Evolutionary conservation across 2,329 filamentous ascomycete genomes (phyloP).

Genomic region (Colletotrichum euphorbiae): DNA sequence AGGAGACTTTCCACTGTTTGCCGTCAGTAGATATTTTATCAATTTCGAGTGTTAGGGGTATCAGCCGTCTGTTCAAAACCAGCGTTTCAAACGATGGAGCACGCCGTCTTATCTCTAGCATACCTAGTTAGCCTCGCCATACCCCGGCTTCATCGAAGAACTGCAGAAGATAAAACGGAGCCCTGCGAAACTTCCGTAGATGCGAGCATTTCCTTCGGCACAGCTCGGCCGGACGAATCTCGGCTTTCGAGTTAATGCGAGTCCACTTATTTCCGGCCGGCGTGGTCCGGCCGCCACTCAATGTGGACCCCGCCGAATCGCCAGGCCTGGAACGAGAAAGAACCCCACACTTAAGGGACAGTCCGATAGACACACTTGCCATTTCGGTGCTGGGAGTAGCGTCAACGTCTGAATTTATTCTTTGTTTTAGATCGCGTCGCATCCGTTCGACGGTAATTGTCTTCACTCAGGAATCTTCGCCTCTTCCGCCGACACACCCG

Average conservation of each 20-base stretch:
- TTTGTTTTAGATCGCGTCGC: not conserved
- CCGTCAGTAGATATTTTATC: not conserved
- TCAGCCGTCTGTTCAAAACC: not conserved
- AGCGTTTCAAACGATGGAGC: not conserved
- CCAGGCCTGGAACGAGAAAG: accelerated
- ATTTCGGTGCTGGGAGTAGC: slow-evolving; percentile 16
- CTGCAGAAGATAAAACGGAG: slow-evolving; percentile 17
- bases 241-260: slow-evolving; percentile 6
- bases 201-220: slow-evolving; percentile 36
- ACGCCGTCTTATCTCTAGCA: not conserved
- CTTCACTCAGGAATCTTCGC: slow-evolving; percentile 44
- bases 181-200: slow-evolving; percentile 36
- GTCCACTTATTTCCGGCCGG: not conserved
- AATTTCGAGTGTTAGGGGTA: not conserved
- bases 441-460: accelerated
- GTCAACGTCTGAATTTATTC: slow-evolving; percentile 5
- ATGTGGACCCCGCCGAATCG: not conserved
- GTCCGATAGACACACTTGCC: not conserved
- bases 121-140: not conserved
- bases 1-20: slow-evolving; percentile 19
- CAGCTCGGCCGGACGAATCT: slow-evolving; percentile 40
- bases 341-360: not conserved
- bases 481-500: slow-evolving; percentile 46
- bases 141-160: slow-evolving; percentile 5
- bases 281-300: not conserved